A percentile compares a stretch with the other conserved stretches of the same genome.
phyloP scores from a whole-genome alignment of 306 rosid genomes.

The Sphenostylis stenocarpa region DNA sequence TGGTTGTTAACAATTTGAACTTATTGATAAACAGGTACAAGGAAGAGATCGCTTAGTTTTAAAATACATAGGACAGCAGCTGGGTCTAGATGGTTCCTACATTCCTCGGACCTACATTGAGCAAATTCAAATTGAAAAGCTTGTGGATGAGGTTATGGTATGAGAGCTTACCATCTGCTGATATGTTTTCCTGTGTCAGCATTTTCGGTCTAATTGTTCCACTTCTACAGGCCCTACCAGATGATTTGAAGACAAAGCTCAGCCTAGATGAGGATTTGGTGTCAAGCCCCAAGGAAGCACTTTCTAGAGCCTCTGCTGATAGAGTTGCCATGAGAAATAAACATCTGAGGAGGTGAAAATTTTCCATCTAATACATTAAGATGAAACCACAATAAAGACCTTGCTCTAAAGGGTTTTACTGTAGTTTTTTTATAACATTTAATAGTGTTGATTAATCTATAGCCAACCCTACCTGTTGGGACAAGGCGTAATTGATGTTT shows the following conservation, averaged over 20 bases:
- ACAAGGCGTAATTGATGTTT: neutral
- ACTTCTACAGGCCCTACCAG: slow-evolving; percentile 91
- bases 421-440: neutral
- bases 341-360: slow-evolving; percentile 65
- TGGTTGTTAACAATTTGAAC: slow-evolving; percentile 9
- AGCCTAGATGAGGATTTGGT: slow-evolving; percentile 94
- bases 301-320: slow-evolving; percentile 88
- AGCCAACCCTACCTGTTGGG: slow-evolving; percentile 3
- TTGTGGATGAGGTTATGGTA: slow-evolving; percentile 97
- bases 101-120: slow-evolving; percentile 97
- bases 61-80: slow-evolving; percentile 66
- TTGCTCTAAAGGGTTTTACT: neutral
- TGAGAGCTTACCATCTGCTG: slow-evolving; percentile 33
- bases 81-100: slow-evolving; percentile 92
- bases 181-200: slow-evolving; percentile 16
- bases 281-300: slow-evolving; percentile 95
- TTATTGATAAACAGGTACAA: slow-evolving; percentile 65
- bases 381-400: neutral
- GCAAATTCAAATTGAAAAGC: slow-evolving; percentile 98
- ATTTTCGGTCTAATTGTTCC: slow-evolving; percentile 39
- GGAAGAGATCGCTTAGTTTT: slow-evolving; percentile 85
- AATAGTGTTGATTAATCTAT: neutral
- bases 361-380: slow-evolving; percentile 2
- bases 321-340: slow-evolving; percentile 78
- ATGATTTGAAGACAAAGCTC: slow-evolving; percentile 91